A percentile compares a stretch with the other conserved stretches of the same genome.
Conservation (phyloP, 176 grass and related monocot genomes). For the Aegilops sharonensis region DNA sequence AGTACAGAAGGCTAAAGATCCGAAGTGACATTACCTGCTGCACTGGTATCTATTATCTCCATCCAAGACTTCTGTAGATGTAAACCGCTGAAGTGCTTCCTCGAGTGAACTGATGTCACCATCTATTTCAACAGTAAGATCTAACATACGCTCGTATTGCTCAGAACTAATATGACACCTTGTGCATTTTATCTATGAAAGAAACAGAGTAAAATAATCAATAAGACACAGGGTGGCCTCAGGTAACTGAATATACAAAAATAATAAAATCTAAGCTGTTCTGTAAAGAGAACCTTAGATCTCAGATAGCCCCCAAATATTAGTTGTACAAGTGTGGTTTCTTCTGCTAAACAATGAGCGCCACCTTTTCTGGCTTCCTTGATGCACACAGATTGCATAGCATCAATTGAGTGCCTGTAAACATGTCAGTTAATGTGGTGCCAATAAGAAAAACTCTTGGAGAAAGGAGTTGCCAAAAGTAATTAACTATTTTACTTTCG, state of each 20-base stretch:
- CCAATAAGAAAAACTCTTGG: neutral
- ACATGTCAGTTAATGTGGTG: conserved; percentile 24
- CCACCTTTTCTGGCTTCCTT: conserved; percentile 60
- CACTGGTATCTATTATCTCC: conserved; percentile 95
- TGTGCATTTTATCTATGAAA: conserved; percentile 82
- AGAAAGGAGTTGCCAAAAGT: conserved; percentile 17
- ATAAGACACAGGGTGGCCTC: neutral
- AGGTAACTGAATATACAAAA: conserved; percentile 21
- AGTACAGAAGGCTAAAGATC: conserved; percentile 3
- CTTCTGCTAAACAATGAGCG: conserved; percentile 50
- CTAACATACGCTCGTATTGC: conserved; percentile 75
- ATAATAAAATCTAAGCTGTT: conserved; percentile 8
- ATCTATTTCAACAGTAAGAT: conserved; percentile 95
- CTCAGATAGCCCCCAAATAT: conserved; percentile 95
- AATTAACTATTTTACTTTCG: neutral
- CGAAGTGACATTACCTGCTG: conserved; percentile 44
- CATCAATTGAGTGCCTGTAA: conserved; percentile 87
- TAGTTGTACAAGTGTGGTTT: conserved; percentile 86
- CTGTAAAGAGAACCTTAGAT: conserved; percentile 69
- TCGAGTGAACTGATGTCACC: conserved; percentile 79
- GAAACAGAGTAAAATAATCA: conserved; percentile 6
- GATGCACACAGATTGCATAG: conserved; percentile 87
- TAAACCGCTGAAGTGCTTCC: conserved; percentile 88
- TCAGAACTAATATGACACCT: conserved; percentile 75
- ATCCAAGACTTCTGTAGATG: conserved; percentile 87